Percentiles rank a stretch among this genome's conserved stretches.
These are phyloP conservation scores for Aspergillus sclerotiicarbonarius DNA, from an alignment of 495 filamentous ascomycete genomes.

Conservation along the genomic window DNA sequence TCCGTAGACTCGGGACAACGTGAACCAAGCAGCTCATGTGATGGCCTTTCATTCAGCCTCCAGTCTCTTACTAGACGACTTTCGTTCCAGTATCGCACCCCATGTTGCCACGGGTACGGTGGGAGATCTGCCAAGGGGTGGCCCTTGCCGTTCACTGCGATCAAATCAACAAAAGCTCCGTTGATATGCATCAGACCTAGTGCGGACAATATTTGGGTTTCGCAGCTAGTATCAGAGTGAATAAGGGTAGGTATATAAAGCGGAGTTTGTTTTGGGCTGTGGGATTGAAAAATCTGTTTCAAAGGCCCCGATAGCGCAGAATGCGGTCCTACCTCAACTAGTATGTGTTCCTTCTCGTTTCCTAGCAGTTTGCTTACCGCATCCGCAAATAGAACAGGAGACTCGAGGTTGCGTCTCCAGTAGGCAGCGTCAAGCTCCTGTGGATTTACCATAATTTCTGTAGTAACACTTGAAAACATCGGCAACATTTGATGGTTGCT, in stretches of 20 bases:
- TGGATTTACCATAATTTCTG: conserved; percentile 9
- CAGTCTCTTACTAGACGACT: conserved; percentile 40
- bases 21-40: conserved; percentile 45
- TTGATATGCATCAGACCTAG: conserved; percentile 29
- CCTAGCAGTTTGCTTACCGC: conserved; percentile 27
- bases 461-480: conserved; percentile 34
- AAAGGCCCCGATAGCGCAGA: conserved; percentile 9
- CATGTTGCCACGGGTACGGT: conserved; percentile 50
- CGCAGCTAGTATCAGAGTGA: conserved; percentile 14
- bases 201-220: not conserved
- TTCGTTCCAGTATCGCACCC: conserved; percentile 43
- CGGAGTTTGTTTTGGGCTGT: not conserved
- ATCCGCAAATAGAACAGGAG: conserved; percentile 33
- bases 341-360: not conserved
- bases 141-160: conserved; percentile 25
- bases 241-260: conserved; percentile 13
- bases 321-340: conserved; percentile 20
- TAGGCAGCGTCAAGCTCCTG: conserved; percentile 33
- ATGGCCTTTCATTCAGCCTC: conserved; percentile 38
- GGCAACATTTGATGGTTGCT: not conserved
- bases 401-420: conserved; percentile 36
- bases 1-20: conserved; percentile 33
- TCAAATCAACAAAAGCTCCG: conserved; percentile 23
- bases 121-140: conserved; percentile 39
- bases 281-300: conserved; percentile 3